A percentile compares a stretch with the other conserved stretches of the same genome.
These are phyloP conservation scores for Ascochyta clinopodiicola DNA, from an alignment of 2,329 filamentous ascomycete genomes.

Conservation along the genomic window DNA sequence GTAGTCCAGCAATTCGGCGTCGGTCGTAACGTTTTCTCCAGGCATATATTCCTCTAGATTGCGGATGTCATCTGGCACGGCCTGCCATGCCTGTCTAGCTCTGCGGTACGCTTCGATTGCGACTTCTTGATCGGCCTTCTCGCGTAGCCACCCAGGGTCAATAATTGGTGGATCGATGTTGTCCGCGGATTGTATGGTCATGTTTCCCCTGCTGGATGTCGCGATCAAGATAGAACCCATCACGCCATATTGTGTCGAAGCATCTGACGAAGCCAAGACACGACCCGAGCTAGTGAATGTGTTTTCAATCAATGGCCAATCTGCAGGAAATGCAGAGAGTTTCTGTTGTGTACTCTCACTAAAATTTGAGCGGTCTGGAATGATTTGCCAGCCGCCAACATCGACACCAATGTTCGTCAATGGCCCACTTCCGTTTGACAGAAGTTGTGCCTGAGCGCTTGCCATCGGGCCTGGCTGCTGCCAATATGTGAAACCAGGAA, in stretches of 20 bases:
- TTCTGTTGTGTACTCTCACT: background rate
- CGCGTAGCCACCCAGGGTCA: conserved; percentile 44
- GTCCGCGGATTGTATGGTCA: conserved; percentile 37
- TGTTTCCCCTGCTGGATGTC: conserved; percentile 42
- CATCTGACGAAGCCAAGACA: background rate
- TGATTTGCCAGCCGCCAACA: background rate
- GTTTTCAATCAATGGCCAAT: conserved; percentile 4
- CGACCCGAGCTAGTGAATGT: background rate
- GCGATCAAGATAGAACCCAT: conserved; percentile 37
- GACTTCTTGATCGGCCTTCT: conserved; percentile 36
- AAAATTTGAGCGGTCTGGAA: background rate
- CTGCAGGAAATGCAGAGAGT: background rate
- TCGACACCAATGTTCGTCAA: conserved; percentile 1
- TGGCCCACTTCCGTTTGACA: background rate
- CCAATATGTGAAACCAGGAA: background rate
- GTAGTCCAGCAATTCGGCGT: conserved; percentile 30
- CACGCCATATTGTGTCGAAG: conserved; percentile 32
- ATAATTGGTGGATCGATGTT: conserved; percentile 38
- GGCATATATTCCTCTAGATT: conserved; percentile 29
- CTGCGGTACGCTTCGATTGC: conserved; percentile 40
- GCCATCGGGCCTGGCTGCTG: background rate
- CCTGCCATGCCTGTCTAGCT: conserved; percentile 21
- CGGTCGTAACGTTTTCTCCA: conserved; percentile 21
- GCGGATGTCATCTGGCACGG: conserved; percentile 21
- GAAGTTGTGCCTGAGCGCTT: background rate